Evolutionary conservation across 176 grass and related monocot species (phyloP), one percentile per base, ranked within the genome.

Genomic region (Neostapfia colusana): DNA sequence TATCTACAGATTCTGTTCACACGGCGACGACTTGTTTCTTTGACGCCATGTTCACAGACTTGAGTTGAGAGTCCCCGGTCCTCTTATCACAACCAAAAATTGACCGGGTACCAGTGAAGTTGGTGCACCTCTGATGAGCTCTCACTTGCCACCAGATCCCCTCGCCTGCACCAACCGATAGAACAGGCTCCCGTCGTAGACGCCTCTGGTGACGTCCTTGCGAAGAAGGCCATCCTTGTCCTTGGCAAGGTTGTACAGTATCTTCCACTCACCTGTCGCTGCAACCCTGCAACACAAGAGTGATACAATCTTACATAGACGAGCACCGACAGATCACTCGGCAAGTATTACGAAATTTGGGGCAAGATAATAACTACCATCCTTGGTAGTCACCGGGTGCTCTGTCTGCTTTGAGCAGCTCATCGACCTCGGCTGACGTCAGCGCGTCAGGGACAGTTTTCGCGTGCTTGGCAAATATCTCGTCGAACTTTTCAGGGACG

Each of bases 171-270:
- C 91, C 79, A 92, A 12, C 69, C 65, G 65, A 42, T 76, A 20
- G 69, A 99, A 99, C 12, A 99, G 66, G 59, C 28, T 84, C 27
- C 95, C 95, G 65, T 99, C 91, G 45, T 92, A 99, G 16, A 86
- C 83, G 72, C 37, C 56, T 37, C 80, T 72, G 5, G 65, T 48
- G 68, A 73, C 72, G 3, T 90, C 89, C 77, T 89, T 99, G 15
- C 42, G 82, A 25, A 99, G 95, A 23, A 95, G 85, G 10, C 91
- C 91, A 55, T 95, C 85, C 82, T 98, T 84, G 76, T 90, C 91
- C 76, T 94, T 92, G 79, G 63, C 84, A 13, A 94, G 70, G 2
- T 7, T 53, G 69, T 85, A 92, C 3, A 94, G 25, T 2, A 89
- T 3, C 66, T 82, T 90, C 95, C 95, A 98, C 64, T 98, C 95